Conservation (phyloP, 257 asterid species). For the Solanum lycopersicoides region DNA sequence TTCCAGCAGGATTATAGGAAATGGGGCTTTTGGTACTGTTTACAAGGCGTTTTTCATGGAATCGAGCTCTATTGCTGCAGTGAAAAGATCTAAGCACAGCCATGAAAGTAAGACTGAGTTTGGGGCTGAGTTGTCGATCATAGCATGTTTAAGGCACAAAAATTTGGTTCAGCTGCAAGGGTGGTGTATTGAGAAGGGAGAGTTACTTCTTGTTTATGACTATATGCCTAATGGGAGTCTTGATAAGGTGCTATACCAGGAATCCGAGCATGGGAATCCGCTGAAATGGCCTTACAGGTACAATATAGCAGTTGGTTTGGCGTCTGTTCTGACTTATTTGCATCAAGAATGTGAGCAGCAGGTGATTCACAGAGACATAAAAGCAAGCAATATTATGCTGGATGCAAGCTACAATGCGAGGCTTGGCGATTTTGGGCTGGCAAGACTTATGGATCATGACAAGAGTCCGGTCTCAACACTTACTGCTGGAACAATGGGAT, state of each 20-base stretch:
- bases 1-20: conserved; percentile 60
- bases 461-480: conserved; percentile 88
- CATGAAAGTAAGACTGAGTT: conserved; percentile 86
- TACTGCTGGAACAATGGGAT: conserved; percentile 97
- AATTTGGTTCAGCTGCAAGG: conserved; percentile 87
- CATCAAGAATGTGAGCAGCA: conserved; percentile 97
- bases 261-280: conserved; percentile 21
- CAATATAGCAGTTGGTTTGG: conserved; percentile 81
- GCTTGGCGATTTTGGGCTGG: conserved; percentile 85
- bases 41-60: conserved; percentile 58
- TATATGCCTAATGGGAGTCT: conserved; percentile 88
- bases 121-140: conserved; percentile 67
- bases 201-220: conserved; percentile 82
- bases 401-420: conserved; percentile 59
- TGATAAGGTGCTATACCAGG: conserved; percentile 47
- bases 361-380: conserved; percentile 86
- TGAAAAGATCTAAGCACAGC: conserved; percentile 73
- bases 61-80: conserved; percentile 46
- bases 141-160: conserved; percentile 87
- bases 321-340: conserved; percentile 72
- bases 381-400: conserved; percentile 78
- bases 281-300: conserved; percentile 69
- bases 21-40: conserved; percentile 90
- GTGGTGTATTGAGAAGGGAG: conserved; percentile 84
- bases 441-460: conserved; percentile 83